Evolutionary conservation across 2,329 filamentous ascomycete genomes (phyloP).

Genomic region (Furcasterigmium furcatum): DNA sequence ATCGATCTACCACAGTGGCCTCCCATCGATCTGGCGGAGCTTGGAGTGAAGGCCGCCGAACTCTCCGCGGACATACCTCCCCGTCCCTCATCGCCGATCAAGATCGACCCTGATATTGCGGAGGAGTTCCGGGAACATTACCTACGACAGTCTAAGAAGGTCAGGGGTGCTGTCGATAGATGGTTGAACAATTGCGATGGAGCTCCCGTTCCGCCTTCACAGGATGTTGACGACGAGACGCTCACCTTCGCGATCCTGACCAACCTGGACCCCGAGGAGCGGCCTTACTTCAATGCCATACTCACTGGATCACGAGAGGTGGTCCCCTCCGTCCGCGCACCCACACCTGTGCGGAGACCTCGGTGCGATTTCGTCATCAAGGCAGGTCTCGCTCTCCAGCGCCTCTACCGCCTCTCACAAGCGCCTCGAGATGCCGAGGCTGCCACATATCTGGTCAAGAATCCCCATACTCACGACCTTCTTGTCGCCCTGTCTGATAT

Average conservation of each 20-base stretch:
- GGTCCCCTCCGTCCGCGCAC: slow-evolving; percentile 57
- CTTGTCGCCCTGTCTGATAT: slow-evolving; percentile 85
- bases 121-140: slow-evolving; percentile 94
- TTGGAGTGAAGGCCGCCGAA: slow-evolving; percentile 58
- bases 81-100: slow-evolving; percentile 58
- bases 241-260: slow-evolving; percentile 91
- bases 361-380: slow-evolving; percentile 73
- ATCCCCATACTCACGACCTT: slow-evolving; percentile 78
- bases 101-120: slow-evolving; percentile 90
- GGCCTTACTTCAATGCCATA: slow-evolving; percentile 79
- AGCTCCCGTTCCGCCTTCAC: slow-evolving; percentile 69
- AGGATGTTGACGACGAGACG: slow-evolving; percentile 92
- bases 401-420: slow-evolving; percentile 73
- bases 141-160: slow-evolving; percentile 87
- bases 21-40: slow-evolving; percentile 70
- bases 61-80: slow-evolving; percentile 56
- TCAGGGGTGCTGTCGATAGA: slow-evolving; percentile 82
- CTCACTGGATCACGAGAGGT: slow-evolving; percentile 59
- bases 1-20: slow-evolving; percentile 86
- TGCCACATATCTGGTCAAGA: slow-evolving; percentile 80
- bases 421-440: slow-evolving; percentile 82
- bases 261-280: slow-evolving; percentile 71
- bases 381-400: slow-evolving; percentile 75
- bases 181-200: slow-evolving; percentile 84
- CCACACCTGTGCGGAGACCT: slow-evolving; percentile 63